These are phyloP conservation scores for Fomes fomentarius DNA, from an alignment of 1,284 basidiomycete genomes.

Conservation along the genomic window DNA sequence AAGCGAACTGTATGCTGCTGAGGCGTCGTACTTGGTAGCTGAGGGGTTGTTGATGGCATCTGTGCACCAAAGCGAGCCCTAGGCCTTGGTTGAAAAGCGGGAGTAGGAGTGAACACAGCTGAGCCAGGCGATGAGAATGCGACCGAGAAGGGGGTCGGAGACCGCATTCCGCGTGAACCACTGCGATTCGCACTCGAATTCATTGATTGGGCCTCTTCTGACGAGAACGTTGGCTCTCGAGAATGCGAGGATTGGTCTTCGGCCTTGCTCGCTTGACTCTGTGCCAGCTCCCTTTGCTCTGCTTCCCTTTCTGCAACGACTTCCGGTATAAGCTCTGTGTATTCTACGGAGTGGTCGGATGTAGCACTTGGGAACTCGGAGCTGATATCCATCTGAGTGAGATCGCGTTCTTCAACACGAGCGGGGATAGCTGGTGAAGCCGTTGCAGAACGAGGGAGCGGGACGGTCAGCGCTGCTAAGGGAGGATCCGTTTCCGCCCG, in stretches of 20 bases:
- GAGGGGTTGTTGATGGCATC: conserved; percentile 20
- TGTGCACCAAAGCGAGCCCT: conserved; percentile 63
- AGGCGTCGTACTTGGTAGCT: conserved; percentile 23
- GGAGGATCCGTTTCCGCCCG: conserved; percentile 49
- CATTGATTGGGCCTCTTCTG: conserved; percentile 39
- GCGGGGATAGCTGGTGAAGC: conserved; percentile 43
- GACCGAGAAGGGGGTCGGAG: conserved; percentile 42
- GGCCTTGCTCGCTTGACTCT: neutral
- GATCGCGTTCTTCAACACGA: conserved; percentile 29
- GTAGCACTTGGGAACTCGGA: conserved; percentile 8
- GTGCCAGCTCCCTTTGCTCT: neutral
- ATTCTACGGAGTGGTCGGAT: conserved; percentile 7
- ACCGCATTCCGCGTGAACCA: conserved; percentile 21
- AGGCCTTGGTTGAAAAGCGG: conserved; percentile 58
- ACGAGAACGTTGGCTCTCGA: conserved; percentile 69
- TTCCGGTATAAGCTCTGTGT: conserved; percentile 20
- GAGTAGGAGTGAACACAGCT: conserved; percentile 59
- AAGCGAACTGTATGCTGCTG: conserved; percentile 27
- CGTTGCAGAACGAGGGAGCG: conserved; percentile 58
- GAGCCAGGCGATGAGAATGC: conserved; percentile 43
- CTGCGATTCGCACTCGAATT: conserved; percentile 16
- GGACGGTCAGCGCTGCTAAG: conserved; percentile 46
- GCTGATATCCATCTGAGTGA: conserved; percentile 19
- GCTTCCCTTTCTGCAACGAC: conserved; percentile 6
- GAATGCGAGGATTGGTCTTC: conserved; percentile 14